phyloP scores from a whole-genome alignment of 306 rosid genomes.

The Lathyrus tuberosus region DNA sequence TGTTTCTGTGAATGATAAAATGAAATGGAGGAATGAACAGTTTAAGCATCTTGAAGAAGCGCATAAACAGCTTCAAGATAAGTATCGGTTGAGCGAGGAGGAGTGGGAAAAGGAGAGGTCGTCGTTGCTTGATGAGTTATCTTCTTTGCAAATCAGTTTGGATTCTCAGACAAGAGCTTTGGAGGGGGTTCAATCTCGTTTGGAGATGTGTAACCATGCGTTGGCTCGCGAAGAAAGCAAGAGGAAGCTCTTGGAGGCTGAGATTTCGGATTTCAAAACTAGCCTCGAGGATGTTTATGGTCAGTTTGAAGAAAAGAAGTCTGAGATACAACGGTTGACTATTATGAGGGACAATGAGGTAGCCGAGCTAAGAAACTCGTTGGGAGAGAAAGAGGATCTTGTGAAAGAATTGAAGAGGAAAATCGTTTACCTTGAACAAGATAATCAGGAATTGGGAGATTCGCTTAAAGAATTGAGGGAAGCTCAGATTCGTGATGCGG shows the following conservation, averaged over 20 bases:
- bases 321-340: conserved; percentile 48
- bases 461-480: conserved; percentile 61
- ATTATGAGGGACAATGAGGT: conserved; percentile 60
- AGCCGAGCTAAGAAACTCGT: conserved; percentile 47
- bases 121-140: conserved; percentile 46
- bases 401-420: conserved; percentile 52
- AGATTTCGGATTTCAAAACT: conserved; percentile 56
- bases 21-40: conserved; percentile 79
- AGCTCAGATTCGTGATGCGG: conserved; percentile 59
- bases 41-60: conserved; percentile 78
- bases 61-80: conserved; percentile 51
- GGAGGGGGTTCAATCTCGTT: conserved; percentile 59
- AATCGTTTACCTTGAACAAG: conserved; percentile 58
- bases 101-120: conserved; percentile 65
- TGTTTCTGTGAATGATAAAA: conserved; percentile 47
- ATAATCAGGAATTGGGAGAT: conserved; percentile 57
- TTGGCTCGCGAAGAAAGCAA: conserved; percentile 75
- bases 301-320: conserved; percentile 55
- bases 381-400: conserved; percentile 52
- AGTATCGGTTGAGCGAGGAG: conserved; percentile 49
- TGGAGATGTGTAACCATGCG: conserved; percentile 71
- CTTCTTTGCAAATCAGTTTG: conserved; percentile 58
- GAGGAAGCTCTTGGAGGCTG: conserved; percentile 65
- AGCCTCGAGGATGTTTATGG: conserved; percentile 48
- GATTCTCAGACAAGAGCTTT: conserved; percentile 61